Percentiles rank a stretch among this genome's conserved stretches.
These are phyloP conservation scores for Arthroderma sp. DNA, from an alignment of 2,329 filamentous ascomycete species.

Conservation along the genomic window DNA sequence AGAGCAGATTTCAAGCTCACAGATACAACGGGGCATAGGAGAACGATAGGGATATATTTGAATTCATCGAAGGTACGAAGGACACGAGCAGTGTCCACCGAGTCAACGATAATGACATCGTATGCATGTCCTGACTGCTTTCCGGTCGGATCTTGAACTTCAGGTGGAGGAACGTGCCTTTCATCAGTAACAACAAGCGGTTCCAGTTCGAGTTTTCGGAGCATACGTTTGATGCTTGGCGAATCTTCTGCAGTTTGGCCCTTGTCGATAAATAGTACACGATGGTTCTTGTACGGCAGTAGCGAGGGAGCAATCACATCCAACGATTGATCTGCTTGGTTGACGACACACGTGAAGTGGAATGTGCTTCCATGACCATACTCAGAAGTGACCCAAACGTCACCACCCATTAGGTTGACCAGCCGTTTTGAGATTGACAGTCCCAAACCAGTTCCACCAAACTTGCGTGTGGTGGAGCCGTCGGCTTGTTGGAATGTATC, in stretches of 20 bases:
- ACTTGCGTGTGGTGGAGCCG: constrained; percentile 89
- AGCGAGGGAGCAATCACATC: constrained; percentile 62
- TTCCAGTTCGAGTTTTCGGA: constrained; percentile 63
- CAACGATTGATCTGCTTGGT: constrained; percentile 66
- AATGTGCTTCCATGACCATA: constrained; percentile 87
- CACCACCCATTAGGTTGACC: constrained; percentile 90
- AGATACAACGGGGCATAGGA: constrained; percentile 76
- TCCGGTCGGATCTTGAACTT: constrained; percentile 37
- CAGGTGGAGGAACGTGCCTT: constrained; percentile 47
- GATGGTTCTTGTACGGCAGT: constrained; percentile 79
- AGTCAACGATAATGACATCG: constrained; percentile 92
- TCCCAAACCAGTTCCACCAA: constrained; percentile 86
- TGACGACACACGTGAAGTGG: constrained; percentile 89
- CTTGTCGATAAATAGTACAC: constrained; percentile 90
- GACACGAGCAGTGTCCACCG: constrained; percentile 75
- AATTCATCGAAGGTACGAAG: constrained; percentile 83
- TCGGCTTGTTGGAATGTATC: constrained; percentile 98
- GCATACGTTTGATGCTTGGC: constrained; percentile 62
- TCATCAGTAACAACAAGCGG: constrained; percentile 76
- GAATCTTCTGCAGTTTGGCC: constrained; percentile 55
- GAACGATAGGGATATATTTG: constrained; percentile 93
- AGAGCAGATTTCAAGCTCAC: constrained; percentile 87
- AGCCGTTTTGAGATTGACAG: constrained; percentile 90
- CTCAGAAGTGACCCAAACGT: constrained; percentile 89
- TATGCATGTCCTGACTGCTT: constrained; percentile 50